Evolutionary conservation across 306 rosid genomes (phyloP), one percentile per base, ranked within the genome.

Genomic region (Luffa aegyptiaca): DNA sequence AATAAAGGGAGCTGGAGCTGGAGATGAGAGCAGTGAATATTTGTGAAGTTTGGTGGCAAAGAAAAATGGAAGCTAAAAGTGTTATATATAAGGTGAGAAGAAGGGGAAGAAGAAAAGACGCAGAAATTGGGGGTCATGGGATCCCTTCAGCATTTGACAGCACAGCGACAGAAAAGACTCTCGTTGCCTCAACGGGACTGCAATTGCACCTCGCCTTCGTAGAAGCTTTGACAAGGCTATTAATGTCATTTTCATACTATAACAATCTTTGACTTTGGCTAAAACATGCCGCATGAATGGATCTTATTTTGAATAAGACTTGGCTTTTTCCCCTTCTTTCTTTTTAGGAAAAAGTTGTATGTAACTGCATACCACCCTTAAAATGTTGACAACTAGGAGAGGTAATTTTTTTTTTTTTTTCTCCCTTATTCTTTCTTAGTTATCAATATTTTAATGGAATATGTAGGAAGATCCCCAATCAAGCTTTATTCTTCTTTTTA

Each of bases 181-280:
- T 26, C 53, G 74, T 68, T 70, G 55, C 18, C 56, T 62, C 48
- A 68, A 37, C 74, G 20, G 88, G 87, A 78, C 79, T 77, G 89
- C 86, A 80, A 57, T 83, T 88, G 86, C 92, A 82, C 21, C 85
- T 72, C 81, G 77, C 81, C 83, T 94, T 90, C 98, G 84, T 36
- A 58, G 92, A 92, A 85, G 41, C 79, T 81, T 35, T 37, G 79
- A 55, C 5, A 35, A 44, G 84, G 82, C 42, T 10, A 57, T 6
- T 80, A 16, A n/a, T 12, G 86, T 81, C 82, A 58, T 80, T 78
- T 73, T 26, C 12, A 2, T 3, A 3, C n/a, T 7, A 8, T 13
- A 11, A 11, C 36, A n/a, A 8, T 45, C 12, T 70, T 71, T 71
- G 39, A 71, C 76, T 71, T 71, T 46, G 8, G 16, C 2, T 9